A percentile compares a stretch with the other conserved stretches of the same genome.
Evolutionary conservation across 768 basidiomycete genomes (phyloP).

Genomic region (Pleurotus giganteus): DNA sequence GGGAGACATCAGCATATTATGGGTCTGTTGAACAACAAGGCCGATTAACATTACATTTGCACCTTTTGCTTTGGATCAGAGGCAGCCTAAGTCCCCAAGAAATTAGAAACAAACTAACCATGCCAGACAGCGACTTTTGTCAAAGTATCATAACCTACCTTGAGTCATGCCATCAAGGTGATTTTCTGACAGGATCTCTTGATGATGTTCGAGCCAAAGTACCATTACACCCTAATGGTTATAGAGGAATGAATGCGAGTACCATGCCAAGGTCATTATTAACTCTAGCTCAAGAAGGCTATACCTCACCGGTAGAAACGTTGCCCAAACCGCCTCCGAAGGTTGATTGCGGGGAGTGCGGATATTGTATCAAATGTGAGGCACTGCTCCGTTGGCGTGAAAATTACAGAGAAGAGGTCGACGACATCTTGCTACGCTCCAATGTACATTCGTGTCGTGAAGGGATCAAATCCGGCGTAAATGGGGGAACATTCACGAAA

Average conservation of each 20-base stretch:
- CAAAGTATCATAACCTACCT: conserved; percentile 24
- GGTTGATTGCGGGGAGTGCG: conserved; percentile 9
- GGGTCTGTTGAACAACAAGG: conserved; percentile 36
- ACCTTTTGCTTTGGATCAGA: conserved; percentile 33
- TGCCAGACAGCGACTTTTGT: conserved; percentile 21
- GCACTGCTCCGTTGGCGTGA: conserved; percentile 12
- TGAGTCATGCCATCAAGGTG: conserved; percentile 27
- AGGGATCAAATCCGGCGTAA: background rate
- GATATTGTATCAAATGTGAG: conserved; percentile 1
- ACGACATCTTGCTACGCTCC: background rate
- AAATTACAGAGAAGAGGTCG: background rate
- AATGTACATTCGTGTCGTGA: background rate
- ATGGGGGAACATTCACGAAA: background rate
- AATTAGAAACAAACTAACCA: conserved; percentile 14
- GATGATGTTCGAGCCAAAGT: conserved; percentile 15
- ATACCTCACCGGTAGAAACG: conserved; percentile 20
- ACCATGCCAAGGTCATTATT: background rate
- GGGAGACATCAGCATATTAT: conserved; percentile 28
- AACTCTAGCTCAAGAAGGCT: background rate
- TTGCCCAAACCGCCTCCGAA: conserved; percentile 18
- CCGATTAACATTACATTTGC: conserved; percentile 33
- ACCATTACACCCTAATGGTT: background rate
- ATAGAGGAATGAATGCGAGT: background rate
- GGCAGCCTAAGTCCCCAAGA: conserved; percentile 18
- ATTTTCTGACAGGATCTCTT: conserved; percentile 25